Base-by-base conservation (phyloP, 2,329 filamentous ascomycete species). In the Coleophoma crateriformis region DNA sequence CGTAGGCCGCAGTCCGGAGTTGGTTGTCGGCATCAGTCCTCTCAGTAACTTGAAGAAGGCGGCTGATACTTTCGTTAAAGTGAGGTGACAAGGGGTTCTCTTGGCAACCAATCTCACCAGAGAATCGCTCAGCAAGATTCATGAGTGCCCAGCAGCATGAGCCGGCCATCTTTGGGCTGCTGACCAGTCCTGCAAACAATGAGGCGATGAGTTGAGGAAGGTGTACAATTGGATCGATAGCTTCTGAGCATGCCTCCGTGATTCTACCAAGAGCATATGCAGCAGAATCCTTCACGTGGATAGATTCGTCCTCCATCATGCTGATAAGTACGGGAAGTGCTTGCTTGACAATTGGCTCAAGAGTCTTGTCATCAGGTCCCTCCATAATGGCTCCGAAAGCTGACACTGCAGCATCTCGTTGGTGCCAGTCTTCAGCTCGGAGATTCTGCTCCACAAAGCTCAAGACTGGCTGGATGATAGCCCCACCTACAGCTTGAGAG, bases 61-160 rank as follows among this genome's bases (percentile, higher is more conserved):
- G 90, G 63, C 83, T 83, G 52, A 97, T 86, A 66, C 91, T 96
- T 62, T 91, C 82, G 71, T 96, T 87, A 75, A 99, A 99, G 72
- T 96, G 90, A 54, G 85, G 83, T 2, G 91, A 95, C 45, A 99
- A 77, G 40, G 90, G 80, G 72, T 97, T 99, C 61, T 85, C 76
- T 39, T 75, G 61, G 53, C 85, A 86, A 45, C 88, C 89, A 49
- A 85, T 79, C 49, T 96, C 91, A 50, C 90, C 90, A 32, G 90
- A 88, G 67, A 97, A 99, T 54, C 91, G 87, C 67, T 99, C 94
- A 11, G 94, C 92, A 65, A 99, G 75, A 72, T 97, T 99, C 89
- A 99, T 97, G 58, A 99, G 74, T 33, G 94, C 91, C 94, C 95
- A 96, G 75, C 94, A 99, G 82, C 94, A 97, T 32, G 94, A 99